phyloP scores from a whole-genome alignment of 352 stramenopile species.

The Globisporangium cederbergense region DNA sequence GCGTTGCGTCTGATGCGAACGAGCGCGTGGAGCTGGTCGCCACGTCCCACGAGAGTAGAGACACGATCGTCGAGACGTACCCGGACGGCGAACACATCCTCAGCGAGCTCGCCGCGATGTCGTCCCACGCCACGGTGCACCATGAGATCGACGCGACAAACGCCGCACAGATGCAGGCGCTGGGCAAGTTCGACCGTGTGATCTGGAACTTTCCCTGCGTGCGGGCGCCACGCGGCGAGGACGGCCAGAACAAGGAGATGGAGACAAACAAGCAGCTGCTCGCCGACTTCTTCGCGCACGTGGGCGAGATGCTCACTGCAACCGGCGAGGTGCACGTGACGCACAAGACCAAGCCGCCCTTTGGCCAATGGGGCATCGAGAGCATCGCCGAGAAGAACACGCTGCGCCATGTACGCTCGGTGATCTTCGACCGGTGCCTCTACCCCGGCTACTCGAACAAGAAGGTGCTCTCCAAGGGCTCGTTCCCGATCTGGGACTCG shows the following conservation, averaged over 20 bases:
- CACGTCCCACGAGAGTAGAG: constrained; percentile 90
- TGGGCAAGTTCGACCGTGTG: constrained; percentile 87
- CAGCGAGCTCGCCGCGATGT: constrained; percentile 52
- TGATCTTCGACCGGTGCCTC: constrained; percentile 93
- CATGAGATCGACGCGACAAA: constrained; percentile 92
- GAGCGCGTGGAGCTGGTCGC: constrained; percentile 61
- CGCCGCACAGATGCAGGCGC: constrained; percentile 61
- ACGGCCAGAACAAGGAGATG: constrained; percentile 97
- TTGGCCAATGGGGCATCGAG: constrained; percentile 85
- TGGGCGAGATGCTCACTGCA: constrained; percentile 37
- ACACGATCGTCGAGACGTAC: constrained; percentile 89
- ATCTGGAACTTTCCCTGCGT: constrained; percentile 97
- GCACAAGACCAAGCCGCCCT: constrained; percentile 95
- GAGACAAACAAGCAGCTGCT: constrained; percentile 93
- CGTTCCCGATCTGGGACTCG: constrained; percentile 96
- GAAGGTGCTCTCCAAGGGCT: constrained; percentile 94
- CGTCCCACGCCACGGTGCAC: constrained; percentile 52
- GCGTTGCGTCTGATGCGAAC: neutral
- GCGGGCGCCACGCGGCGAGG: constrained; percentile 82
- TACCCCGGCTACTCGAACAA: constrained; percentile 94
- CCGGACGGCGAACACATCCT: constrained; percentile 84
- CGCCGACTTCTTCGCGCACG: constrained; percentile 84
- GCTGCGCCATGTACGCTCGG: constrained; percentile 55
- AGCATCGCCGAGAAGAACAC: constrained; percentile 47
- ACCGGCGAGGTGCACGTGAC: constrained; percentile 91